Evolutionary conservation across 495 filamentous ascomycete species (phyloP).

Genomic region (Melanomma pulvis-pyrius): DNA sequence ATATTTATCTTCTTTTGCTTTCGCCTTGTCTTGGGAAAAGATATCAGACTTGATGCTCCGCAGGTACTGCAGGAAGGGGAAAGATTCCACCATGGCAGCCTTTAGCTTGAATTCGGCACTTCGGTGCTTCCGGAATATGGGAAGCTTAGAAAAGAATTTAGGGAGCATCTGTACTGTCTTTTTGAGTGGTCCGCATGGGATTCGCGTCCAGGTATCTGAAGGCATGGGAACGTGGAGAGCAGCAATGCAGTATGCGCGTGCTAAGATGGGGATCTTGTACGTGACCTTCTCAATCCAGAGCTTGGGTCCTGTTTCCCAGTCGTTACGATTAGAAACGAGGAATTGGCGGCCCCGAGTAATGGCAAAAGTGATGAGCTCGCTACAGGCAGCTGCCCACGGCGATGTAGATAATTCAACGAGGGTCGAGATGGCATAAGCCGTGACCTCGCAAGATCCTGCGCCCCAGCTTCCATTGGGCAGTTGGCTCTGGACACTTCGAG

Average conservation of each 20-base stretch:
- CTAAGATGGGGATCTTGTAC: background rate
- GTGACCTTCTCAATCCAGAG: slow-evolving; percentile 15
- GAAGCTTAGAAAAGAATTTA: no score
- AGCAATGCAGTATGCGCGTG: no score
- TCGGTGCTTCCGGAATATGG: no score
- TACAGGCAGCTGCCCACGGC: background rate
- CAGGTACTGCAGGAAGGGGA: background rate
- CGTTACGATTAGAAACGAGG: background rate
- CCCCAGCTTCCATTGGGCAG: background rate
- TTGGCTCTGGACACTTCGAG: background rate
- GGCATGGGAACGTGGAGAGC: no score
- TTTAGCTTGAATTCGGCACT: no score
- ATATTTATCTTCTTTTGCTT: slow-evolving; percentile 46
- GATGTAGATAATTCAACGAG: background rate
- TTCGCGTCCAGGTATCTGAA: no score
- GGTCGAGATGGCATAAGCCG: slow-evolving; percentile 4
- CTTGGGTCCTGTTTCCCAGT: background rate
- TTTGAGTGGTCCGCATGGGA: no score
- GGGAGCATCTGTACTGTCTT: no score
- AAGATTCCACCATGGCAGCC: no score
- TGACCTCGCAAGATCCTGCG: background rate
- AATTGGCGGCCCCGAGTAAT: background rate
- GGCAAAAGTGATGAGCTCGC: background rate
- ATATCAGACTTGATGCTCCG: slow-evolving; percentile 19
- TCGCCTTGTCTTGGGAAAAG: slow-evolving; percentile 32